Evolutionary conservation across 495 filamentous ascomycete species (phyloP).

Genomic region (Aspergillus indologenus): DNA sequence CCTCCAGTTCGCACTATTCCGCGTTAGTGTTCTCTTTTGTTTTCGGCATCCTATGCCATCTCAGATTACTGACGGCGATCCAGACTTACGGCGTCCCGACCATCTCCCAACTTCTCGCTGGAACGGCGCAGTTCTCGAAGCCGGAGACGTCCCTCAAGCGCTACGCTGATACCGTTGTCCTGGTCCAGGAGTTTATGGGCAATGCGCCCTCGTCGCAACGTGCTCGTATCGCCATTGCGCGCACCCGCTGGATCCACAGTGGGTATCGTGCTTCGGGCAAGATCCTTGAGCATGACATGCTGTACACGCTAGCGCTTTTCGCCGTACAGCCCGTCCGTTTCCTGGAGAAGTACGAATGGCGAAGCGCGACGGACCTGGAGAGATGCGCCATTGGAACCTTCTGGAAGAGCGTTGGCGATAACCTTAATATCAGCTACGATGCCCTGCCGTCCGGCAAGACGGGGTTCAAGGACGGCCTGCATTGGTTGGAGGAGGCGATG

Average conservation of each 20-base stretch:
- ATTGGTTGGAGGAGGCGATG: slow-evolving; percentile 61
- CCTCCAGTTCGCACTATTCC: slow-evolving; percentile 65
- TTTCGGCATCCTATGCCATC: not conserved
- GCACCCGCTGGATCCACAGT: slow-evolving; percentile 66
- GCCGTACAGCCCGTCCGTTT: slow-evolving; percentile 57
- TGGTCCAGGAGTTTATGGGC: slow-evolving; percentile 55
- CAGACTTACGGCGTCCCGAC: slow-evolving; percentile 66
- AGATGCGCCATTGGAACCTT: slow-evolving; percentile 62
- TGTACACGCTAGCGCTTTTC: slow-evolving; percentile 66
- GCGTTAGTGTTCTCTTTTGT: slow-evolving; percentile 32
- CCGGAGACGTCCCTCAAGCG: slow-evolving; percentile 54
- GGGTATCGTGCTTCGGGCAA: slow-evolving; percentile 55
- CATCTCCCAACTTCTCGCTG: slow-evolving; percentile 55
- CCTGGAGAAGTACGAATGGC: slow-evolving; percentile 61
- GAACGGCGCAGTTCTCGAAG: slow-evolving; percentile 57
- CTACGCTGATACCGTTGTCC: slow-evolving; percentile 59
- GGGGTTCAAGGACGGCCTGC: slow-evolving; percentile 58
- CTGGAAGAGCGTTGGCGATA: slow-evolving; percentile 64
- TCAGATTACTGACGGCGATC: not conserved
- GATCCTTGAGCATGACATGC: slow-evolving; percentile 62
- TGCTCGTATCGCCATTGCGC: slow-evolving; percentile 50
- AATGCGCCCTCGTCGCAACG: slow-evolving; percentile 48
- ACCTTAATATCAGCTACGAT: slow-evolving; percentile 56
- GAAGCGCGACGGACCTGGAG: slow-evolving; percentile 58
- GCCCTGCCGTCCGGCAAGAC: slow-evolving; percentile 33